Conservation (phyloP, 257 asterid species). For the Gentiana straminea region DNA sequence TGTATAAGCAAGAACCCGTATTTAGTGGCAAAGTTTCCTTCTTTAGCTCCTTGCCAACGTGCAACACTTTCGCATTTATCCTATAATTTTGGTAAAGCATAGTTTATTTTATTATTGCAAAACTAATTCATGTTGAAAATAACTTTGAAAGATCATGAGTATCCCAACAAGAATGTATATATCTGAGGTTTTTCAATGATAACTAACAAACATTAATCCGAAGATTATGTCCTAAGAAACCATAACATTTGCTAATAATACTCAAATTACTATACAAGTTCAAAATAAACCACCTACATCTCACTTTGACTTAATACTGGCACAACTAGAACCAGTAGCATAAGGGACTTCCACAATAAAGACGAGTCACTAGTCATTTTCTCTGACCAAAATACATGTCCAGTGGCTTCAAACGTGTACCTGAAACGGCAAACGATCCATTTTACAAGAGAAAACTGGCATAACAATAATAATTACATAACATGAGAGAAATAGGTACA, state of each 20-base stretch:
- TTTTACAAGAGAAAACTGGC: background rate
- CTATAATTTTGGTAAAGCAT: constrained; percentile 18
- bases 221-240: no score
- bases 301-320: constrained; percentile 9
- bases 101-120: background rate
- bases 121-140: no score
- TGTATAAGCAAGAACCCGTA: constrained; percentile 53
- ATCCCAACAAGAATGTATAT: no score
- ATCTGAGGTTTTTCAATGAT: no score
- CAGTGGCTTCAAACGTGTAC: background rate
- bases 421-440: constrained; percentile 2
- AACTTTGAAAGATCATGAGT: no score
- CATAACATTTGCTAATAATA: background rate
- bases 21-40: constrained; percentile 50
- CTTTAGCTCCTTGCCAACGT: constrained; percentile 53
- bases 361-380: background rate
- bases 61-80: constrained; percentile 26
- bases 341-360: background rate
- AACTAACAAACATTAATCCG: no score
- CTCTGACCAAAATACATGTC: background rate
- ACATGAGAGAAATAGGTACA: background rate
- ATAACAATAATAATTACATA: background rate
- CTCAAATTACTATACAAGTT: background rate
- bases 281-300: constrained; percentile 9
- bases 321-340: constrained; percentile 8